Evolutionary conservation across 495 filamentous ascomycete genomes (phyloP).

Genomic region (Trichoderma asperelloides): DNA sequence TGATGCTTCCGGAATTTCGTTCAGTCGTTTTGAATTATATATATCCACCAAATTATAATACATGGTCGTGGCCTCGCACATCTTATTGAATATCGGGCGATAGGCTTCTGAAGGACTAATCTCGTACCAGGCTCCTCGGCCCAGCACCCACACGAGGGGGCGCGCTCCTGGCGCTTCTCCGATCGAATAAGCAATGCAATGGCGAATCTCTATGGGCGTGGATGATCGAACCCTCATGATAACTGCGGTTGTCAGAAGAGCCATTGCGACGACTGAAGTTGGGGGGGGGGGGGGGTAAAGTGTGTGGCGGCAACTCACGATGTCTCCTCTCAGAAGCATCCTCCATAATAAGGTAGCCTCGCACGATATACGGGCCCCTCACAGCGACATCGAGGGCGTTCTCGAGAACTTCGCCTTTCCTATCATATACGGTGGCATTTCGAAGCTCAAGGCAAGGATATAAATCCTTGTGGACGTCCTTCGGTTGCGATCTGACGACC

Average conservation of each 20-base stretch:
- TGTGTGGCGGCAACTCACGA: constrained; percentile 13
- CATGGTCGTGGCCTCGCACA: constrained; percentile 60
- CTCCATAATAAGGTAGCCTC: constrained; percentile 33
- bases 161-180: constrained; percentile 53
- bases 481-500: constrained; percentile 24
- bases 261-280: not conserved
- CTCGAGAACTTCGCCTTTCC: constrained; percentile 28
- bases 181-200: constrained; percentile 59
- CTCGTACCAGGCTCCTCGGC: constrained; percentile 71
- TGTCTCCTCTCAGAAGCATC: constrained; percentile 22
- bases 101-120: constrained; percentile 56
- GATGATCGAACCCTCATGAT: constrained; percentile 34
- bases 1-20: constrained; percentile 23
- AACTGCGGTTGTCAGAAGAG: constrained; percentile 31
- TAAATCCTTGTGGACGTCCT: constrained; percentile 16
- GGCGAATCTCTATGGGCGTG: constrained; percentile 53
- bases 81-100: constrained; percentile 49
- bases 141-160: constrained; percentile 65
- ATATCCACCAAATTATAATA: constrained; percentile 51
- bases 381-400: constrained; percentile 34
- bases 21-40: constrained; percentile 19
- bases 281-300: no score
- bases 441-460: constrained; percentile 37
- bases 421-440: constrained; percentile 35
- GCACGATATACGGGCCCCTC: constrained; percentile 34